A percentile compares a stretch with the other conserved stretches of the same genome.
phyloP scores from a whole-genome alignment of 192 early-diverging fungal genomes.

The Coemansia sp. region DNA sequence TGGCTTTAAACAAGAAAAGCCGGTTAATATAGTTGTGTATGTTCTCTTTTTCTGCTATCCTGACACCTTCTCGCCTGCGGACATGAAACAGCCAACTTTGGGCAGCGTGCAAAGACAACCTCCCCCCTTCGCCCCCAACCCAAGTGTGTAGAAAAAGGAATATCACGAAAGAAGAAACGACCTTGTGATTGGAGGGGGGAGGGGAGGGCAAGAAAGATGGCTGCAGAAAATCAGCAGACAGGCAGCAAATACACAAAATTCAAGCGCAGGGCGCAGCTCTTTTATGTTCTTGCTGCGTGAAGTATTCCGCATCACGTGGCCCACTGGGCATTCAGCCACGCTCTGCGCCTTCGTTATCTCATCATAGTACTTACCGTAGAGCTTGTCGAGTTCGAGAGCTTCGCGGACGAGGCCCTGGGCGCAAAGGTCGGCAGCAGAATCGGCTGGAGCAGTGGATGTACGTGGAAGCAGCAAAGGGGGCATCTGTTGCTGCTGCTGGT shows the following conservation, averaged over 20 bases:
- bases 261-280: conserved; percentile 17
- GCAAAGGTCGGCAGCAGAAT: conserved; percentile 19
- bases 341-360: neutral
- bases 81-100: too few species aligned
- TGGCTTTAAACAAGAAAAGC: neutral
- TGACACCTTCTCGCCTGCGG: too few species aligned
- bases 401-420: conserved; percentile 49
- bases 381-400: conserved; percentile 54
- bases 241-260: neutral
- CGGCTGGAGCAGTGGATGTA: conserved; percentile 43
- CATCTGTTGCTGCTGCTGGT: conserved; percentile 19
- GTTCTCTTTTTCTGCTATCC: too few species aligned
- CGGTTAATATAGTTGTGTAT: too few species aligned
- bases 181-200: conserved; percentile 1
- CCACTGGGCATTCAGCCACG: conserved; percentile 35
- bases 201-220: neutral
- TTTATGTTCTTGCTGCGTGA: neutral
- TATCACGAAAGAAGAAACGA: neutral
- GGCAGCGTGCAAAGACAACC: too few species aligned
- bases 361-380: conserved; percentile 50
- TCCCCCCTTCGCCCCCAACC: neutral
- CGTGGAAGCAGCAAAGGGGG: conserved; percentile 19
- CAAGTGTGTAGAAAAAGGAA: neutral
- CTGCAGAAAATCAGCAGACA: conserved; percentile 8
- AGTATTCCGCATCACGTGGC: conserved; percentile 33